A percentile compares a stretch with the other conserved stretches of the same genome.
phyloP scores from a whole-genome alignment of 768 basidiomycete genomes.

The Russula virescens region DNA sequence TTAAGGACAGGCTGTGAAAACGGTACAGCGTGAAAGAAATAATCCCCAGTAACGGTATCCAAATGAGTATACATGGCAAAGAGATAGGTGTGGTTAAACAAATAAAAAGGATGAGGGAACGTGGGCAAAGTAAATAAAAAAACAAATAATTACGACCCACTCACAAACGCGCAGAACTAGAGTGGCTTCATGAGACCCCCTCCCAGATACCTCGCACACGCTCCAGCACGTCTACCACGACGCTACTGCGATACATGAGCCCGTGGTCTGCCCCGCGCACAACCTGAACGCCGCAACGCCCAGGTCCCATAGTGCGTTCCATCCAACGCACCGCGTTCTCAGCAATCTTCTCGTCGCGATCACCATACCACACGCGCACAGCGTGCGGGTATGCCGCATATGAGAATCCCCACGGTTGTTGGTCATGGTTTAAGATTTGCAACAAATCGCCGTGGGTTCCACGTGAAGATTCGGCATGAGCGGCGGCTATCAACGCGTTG shows the following conservation, averaged over 20 bases:
- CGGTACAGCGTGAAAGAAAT: constrained; percentile 8
- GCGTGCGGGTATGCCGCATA: constrained; percentile 72
- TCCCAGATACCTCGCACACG: constrained; percentile 46
- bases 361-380: constrained; percentile 89
- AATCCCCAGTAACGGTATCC: constrained; percentile 12
- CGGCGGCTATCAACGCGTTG: constrained; percentile 87
- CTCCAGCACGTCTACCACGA: constrained; percentile 83
- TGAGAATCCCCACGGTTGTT: constrained; percentile 85
- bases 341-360: constrained; percentile 88
- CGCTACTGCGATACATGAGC: constrained; percentile 86
- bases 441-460: constrained; percentile 89
- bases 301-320: constrained; percentile 76
- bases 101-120: constrained; percentile 4
- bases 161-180: background rate
- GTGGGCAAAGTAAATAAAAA: constrained; percentile 1
- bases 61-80: constrained; percentile 20
- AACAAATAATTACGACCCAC: background rate
- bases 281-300: constrained; percentile 71
- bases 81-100: background rate
- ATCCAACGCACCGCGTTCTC: constrained; percentile 90
- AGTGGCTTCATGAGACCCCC: constrained; percentile 11
- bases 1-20: constrained; percentile 11
- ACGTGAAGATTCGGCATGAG: constrained; percentile 89
- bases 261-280: constrained; percentile 88
- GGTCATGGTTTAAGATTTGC: constrained; percentile 87